Evolutionary conservation across 495 filamentous ascomycete species (phyloP), one percentile per base, ranked within the genome.

Genomic region (Emericellopsis terricola): DNA sequence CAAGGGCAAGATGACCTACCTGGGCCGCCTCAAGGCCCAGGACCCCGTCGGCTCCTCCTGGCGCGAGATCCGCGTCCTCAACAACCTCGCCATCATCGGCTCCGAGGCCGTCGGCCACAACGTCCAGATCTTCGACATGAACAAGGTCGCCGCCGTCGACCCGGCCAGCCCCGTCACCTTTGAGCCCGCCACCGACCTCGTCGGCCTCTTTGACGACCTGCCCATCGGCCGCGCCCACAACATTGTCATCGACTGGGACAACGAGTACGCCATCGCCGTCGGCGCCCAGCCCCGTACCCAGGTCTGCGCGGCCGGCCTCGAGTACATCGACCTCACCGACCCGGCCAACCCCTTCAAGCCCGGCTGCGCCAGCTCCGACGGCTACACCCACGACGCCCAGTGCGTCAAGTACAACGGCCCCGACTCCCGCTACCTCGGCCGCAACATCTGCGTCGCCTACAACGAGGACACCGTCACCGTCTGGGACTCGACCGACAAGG

Each of bases 371-470:
- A 47, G 53, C 9, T 45, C 50, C n/a, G 69, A 71, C 46, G 69
- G 69, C 38, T 73, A 73, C 42, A 66, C 71, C 15, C 69, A 73
- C 41, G 69, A 73, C 41, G 69, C 69, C 0, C 69, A 74, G 41
- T 74, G 69, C 41, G 43, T 76, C 14, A 45, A 63, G 33, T 76
- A 73, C 55, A 56, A 53, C 17, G 71, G 69, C 3, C 71, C 71
- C 10, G 59, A 66, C 44, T 51, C 48, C 34, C 55, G 56, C 40
- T 74, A 65, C 47, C 30, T 44, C 3, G 66, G 63, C 21, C 52
- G 50, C 14, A 67, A 75, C 41, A 63, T 74, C 48, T 75, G 71
- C 55, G 73, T 68, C 46, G 62, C 57, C 21, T 75, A 67, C 49
- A 73, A 74, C 52, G 58, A 62, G 46, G 55, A 60, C 38, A 58